These are phyloP conservation scores for Puccinia horiana DNA, from an alignment of 1,284 basidiomycete species.

Conservation along the genomic window DNA sequence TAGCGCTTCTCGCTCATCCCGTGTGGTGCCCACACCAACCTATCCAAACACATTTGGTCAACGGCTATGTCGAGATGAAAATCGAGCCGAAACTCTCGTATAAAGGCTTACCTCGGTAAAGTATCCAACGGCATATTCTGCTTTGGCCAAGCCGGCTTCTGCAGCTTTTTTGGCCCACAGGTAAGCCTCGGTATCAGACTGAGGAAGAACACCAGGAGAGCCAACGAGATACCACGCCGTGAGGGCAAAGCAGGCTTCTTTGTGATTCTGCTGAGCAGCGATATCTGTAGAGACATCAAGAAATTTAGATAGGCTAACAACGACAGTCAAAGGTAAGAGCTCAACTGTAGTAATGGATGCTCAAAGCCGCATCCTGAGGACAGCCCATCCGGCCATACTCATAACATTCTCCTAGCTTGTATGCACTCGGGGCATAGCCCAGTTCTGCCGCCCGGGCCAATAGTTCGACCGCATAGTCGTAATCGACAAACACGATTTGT, in stretches of 20 bases:
- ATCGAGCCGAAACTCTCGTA: background rate
- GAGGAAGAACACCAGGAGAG: constrained; percentile 92
- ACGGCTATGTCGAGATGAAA: too few relatives aligned
- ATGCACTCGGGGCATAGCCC: constrained; percentile 92
- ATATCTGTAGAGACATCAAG: constrained; percentile 68
- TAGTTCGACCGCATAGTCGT: constrained; percentile 90
- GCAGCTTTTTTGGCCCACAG: constrained; percentile 69
- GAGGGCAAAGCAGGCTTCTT: constrained; percentile 94
- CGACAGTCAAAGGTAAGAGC: constrained; percentile 57
- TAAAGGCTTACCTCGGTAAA: constrained; percentile 71
- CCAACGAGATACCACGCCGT: constrained; percentile 99
- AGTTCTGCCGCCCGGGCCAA: constrained; percentile 92
- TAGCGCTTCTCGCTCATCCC: constrained; percentile 64
- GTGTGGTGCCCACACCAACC: constrained; percentile 60
- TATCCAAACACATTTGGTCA: constrained; percentile 36
- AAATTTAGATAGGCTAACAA: background rate
- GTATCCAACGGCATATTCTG: constrained; percentile 96
- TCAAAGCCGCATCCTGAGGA: constrained; percentile 93
- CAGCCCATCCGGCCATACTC: constrained; percentile 99
- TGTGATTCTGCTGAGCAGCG: constrained; percentile 93
- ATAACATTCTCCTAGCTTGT: constrained; percentile 95
- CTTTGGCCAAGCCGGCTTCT: constrained; percentile 87
- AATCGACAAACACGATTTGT: constrained; percentile 93
- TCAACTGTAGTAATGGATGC: constrained; percentile 93
- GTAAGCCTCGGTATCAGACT: constrained; percentile 96